Conservation (phyloP, 73 alveolate species). For the Paramecium sonneborni region DNA sequence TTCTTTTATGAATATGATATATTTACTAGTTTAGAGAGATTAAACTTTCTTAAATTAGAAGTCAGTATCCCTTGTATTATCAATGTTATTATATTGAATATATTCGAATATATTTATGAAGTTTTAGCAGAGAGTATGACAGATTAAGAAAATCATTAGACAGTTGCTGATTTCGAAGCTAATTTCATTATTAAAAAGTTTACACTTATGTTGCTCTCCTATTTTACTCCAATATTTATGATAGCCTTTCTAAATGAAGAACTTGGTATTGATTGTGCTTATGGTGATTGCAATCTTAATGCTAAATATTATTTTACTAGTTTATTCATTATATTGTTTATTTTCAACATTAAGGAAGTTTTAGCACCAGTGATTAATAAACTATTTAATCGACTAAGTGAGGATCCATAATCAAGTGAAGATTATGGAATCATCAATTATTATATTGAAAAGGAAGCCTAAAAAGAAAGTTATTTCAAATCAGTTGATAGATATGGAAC, state of each 20-base stretch:
- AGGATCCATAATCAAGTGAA: not conserved
- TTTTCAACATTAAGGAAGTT: not conserved
- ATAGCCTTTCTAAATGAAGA: conserved; percentile 24
- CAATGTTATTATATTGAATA: conserved; percentile 27
- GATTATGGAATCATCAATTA: not conserved
- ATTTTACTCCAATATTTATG: conserved; percentile 56
- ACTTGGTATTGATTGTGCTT: conserved; percentile 58
- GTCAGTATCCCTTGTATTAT: conserved; percentile 55
- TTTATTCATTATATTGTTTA: conserved; percentile 48
- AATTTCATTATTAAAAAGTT: conserved; percentile 52
- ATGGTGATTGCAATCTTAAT: conserved; percentile 31
- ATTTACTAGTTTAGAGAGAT: not conserved
- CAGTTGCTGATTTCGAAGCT: conserved; percentile 51
- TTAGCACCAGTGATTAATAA: not conserved
- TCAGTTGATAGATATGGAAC: conserved; percentile 64
- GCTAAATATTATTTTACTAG: conserved; percentile 46
- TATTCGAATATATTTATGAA: conserved; percentile 53
- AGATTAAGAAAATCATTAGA: conserved; percentile 57
- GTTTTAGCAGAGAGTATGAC: conserved; percentile 52
- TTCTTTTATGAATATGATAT: conserved; percentile 40
- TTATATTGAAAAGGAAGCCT: conserved; percentile 25
- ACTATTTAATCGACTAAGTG: not conserved
- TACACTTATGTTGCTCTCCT: not conserved
- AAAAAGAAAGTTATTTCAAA: conserved; percentile 55
- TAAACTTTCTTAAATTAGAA: conserved; percentile 25